Evolutionary conservation across 106 monocot species (phyloP).

Genomic region (Platanthera guangdongensis): DNA sequence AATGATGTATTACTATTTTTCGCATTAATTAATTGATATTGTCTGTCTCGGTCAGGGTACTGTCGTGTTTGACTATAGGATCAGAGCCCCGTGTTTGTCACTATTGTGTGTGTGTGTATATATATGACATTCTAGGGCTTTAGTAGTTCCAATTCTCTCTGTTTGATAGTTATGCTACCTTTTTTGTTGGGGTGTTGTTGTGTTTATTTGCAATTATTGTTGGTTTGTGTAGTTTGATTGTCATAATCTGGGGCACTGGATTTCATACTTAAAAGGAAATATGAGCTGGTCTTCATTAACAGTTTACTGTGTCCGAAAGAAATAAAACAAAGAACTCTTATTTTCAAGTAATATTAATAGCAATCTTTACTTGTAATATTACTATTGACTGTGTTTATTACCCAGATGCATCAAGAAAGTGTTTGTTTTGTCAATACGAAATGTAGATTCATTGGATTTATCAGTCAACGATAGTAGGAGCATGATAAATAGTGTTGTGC

Average conservation of each 20-base stretch:
- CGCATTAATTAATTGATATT: too few relatives aligned
- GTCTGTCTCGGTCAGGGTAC: too few relatives aligned
- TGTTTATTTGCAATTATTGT: not conserved
- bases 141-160: not conserved
- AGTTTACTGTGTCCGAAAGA: not conserved
- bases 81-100: too few relatives aligned
- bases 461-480: not conserved
- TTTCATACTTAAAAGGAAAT: not conserved
- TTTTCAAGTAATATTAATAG: not conserved
- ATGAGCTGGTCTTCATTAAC: not conserved
- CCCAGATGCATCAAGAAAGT: not conserved
- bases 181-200: constrained; percentile 1
- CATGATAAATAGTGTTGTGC: too few relatives aligned
- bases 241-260: not conserved
- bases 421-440: not conserved
- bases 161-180: not conserved
- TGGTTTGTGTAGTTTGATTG: not conserved
- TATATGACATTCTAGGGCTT: not conserved
- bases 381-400: not conserved
- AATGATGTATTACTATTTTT: too few relatives aligned
- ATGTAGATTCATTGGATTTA: not conserved
- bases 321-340: not conserved
- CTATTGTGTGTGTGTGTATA: too few relatives aligned
- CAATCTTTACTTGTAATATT: not conserved
- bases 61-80: too few relatives aligned